Evolutionary conservation across 768 basidiomycete species (phyloP), one percentile per base, ranked within the genome.

Genomic region (Suillus ampliporus): DNA sequence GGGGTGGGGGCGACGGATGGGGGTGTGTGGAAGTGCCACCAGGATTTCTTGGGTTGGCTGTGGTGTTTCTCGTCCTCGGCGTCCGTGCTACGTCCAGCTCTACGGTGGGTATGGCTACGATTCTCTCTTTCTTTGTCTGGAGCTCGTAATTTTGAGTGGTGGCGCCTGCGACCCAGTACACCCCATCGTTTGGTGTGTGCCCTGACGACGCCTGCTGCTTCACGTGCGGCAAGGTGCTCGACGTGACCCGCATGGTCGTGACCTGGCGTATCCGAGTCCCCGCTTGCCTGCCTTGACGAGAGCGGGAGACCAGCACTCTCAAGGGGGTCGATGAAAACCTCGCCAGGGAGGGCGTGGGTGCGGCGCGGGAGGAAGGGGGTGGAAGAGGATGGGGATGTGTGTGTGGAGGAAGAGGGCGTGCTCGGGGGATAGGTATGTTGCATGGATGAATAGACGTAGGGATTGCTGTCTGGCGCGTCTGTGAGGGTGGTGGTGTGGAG

Each of bases 291-390:
- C 21, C 58, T 64, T 68, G 67, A 62, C 1, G 65, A 69, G 68
- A 43, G 80, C 0, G 86, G 86, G 31, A 93, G 72, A 0, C 91
- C 91, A 43, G 85, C 87, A 53, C 80, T 83, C 72, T 93, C 91
- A 53, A 82, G 72, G 0, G 84, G 82, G 59, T 85, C 85, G 67
- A 92, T 88, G 70, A 81, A 89, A 53, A 77, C 79, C 43, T 82
- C 81, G 43, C 83, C 86, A 0, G 84, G 84, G 5, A 86, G 75
- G 17, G 77, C 67, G 41, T 74, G 77, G 1, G 77, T 76, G 65
- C 72, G 73, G 15, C 66, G 56, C 8, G 58, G 67, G 9, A 71
- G 69, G 11, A 69, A 67, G 1, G 71, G 68, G 35, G 58, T 52
- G 28, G 62, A 60, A 3, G 68, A 68, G 3, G 68, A 60, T 0